Percentiles rank a stretch among this genome's conserved stretches.
phyloP scores from a whole-genome alignment of 257 asterid genomes.

The Ligustrum vulgare region DNA sequence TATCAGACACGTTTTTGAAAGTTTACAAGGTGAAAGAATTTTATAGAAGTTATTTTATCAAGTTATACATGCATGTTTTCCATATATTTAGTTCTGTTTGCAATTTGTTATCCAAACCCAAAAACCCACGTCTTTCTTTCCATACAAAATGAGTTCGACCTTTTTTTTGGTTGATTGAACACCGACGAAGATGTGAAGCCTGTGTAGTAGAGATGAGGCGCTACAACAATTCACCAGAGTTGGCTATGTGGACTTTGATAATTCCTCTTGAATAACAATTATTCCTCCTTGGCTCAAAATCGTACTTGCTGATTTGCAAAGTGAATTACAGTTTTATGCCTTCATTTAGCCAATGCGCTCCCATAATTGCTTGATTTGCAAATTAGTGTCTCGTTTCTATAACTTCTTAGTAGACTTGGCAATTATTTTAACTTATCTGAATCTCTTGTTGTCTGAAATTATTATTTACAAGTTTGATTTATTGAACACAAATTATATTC shows the following conservation, averaged over 20 bases:
- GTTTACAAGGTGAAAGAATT: constrained; percentile 7
- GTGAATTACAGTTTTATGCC: background rate
- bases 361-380: constrained; percentile 4
- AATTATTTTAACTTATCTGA: background rate
- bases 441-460: constrained; percentile 2
- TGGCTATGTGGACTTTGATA: constrained; percentile 9
- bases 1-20: background rate
- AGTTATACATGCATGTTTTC: background rate
- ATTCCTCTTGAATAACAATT: constrained; percentile 5
- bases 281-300: background rate
- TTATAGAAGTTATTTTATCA: constrained; percentile 10
- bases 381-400: background rate
- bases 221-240: constrained; percentile 9
- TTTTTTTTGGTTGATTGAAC: background rate
- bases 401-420: background rate
- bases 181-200: constrained; percentile 8
- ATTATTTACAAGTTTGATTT: constrained; percentile 4
- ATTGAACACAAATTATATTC: constrained; percentile 4
- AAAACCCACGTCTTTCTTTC: no score
- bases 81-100: background rate
- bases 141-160: no score
- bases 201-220: constrained; percentile 8
- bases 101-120: no score
- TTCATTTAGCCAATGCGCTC: background rate
- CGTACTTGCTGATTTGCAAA: background rate